Percentiles rank a stretch among this genome's conserved stretches.
phyloP scores from a whole-genome alignment of 2,329 filamentous ascomycete genomes.

The Aspergillus hortae region DNA sequence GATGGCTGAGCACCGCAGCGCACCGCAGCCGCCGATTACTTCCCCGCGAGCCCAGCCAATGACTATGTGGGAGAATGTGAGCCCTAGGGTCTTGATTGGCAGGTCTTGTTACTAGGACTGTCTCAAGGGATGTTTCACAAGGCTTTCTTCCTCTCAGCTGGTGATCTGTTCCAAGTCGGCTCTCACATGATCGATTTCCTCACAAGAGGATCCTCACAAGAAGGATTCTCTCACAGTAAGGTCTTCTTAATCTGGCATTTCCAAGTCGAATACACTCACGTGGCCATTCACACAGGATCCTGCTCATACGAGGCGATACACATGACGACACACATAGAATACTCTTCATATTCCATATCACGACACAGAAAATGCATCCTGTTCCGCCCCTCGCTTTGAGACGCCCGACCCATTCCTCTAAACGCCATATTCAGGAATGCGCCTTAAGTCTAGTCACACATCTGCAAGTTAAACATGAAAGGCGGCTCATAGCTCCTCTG shows the following conservation, averaged over 20 bases:
- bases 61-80: not conserved
- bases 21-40: not conserved
- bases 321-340: not conserved
- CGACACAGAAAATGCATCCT: not conserved
- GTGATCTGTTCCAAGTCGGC: not conserved
- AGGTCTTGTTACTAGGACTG: slow-evolving; percentile 1
- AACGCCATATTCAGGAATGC: not conserved
- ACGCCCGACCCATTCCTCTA: not conserved
- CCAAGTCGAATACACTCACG: slow-evolving; percentile 2
- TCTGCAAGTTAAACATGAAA: slow-evolving; percentile 1
- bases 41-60: not conserved
- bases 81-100: not conserved
- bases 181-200: not conserved
- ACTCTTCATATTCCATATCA: not conserved
- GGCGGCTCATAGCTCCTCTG: slow-evolving; percentile 1
- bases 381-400: not conserved
- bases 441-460: not conserved
- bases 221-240: not conserved
- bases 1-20: not conserved
- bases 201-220: slow-evolving; percentile 1
- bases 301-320: not conserved
- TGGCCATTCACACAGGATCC: slow-evolving; percentile 1
- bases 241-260: slow-evolving; percentile 2
- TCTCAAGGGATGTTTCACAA: not conserved
- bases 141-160: not conserved